Percentiles rank a stretch among this genome's conserved stretches.
Evolutionary conservation across 768 basidiomycete genomes (phyloP).

Genomic region (Boletus huronensis): DNA sequence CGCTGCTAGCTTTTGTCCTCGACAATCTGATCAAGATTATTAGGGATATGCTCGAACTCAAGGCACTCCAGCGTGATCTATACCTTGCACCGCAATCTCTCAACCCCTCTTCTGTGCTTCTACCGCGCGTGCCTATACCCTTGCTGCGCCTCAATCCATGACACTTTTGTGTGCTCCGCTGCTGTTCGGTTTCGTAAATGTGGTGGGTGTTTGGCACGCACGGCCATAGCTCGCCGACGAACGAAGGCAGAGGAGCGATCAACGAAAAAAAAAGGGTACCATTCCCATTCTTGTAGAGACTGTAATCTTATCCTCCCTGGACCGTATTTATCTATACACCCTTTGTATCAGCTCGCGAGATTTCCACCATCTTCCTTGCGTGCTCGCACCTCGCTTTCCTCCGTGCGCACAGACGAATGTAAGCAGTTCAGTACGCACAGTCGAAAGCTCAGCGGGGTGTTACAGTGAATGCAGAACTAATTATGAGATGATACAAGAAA

Average conservation of each 20-base stretch:
- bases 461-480: no score
- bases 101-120: slow-evolving; percentile 40
- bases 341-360: neutral
- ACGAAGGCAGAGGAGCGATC: neutral
- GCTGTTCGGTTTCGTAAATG: neutral
- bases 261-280: neutral
- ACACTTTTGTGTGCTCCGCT: neutral
- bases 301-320: neutral
- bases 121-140: slow-evolving; percentile 56
- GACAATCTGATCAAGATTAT: neutral
- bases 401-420: neutral
- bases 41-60: slow-evolving; percentile 66
- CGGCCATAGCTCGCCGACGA: neutral
- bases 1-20: neutral
- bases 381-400: neutral
- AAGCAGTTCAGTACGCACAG: no score
- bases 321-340: neutral
- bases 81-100: slow-evolving; percentile 54
- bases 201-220: neutral
- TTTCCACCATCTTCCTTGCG: neutral
- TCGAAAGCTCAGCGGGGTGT: no score
- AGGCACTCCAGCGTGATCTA: slow-evolving; percentile 62
- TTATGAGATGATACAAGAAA: no score
- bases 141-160: slow-evolving; percentile 52
- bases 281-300: neutral